These are phyloP conservation scores for Suhomyces terraborum DNA, from an alignment of 1,139 yeast genomes.

Conservation along the genomic window DNA sequence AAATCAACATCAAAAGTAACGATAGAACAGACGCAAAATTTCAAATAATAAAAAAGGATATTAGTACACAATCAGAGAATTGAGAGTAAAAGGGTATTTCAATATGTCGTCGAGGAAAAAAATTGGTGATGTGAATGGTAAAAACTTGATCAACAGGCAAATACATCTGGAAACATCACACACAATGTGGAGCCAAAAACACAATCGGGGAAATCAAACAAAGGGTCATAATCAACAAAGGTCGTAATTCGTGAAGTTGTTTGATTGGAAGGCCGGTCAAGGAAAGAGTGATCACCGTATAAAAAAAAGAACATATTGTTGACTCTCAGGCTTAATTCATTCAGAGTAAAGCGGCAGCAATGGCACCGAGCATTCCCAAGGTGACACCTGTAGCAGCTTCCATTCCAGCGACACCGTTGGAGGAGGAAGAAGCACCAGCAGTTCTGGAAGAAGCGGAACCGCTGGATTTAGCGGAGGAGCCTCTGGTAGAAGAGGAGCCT, in stretches of 20 bases:
- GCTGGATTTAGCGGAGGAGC: conserved; percentile 32
- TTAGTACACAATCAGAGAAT: conserved; percentile 4
- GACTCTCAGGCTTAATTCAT: conserved; percentile 5
- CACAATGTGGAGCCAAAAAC: conserved; percentile 9
- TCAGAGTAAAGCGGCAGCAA: conserved; percentile 52
- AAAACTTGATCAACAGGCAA: conserved; percentile 12
- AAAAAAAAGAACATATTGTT: conserved; percentile 5
- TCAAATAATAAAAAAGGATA: conserved; percentile 2
- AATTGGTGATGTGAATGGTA: conserved; percentile 4
- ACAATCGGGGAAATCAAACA: conserved; percentile 9
- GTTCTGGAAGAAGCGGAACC: conserved; percentile 5
- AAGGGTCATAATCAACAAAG: conserved; percentile 9
- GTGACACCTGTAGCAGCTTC: conserved; percentile 42
- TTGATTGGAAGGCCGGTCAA: conserved; percentile 4
- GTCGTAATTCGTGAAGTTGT: conserved; percentile 10
- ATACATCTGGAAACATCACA: conserved; percentile 9
- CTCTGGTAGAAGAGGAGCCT: too few species aligned
- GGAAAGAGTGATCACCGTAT: conserved; percentile 6
- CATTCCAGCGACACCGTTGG: conserved; percentile 37
- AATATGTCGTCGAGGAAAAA: conserved; percentile 5
- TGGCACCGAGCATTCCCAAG: conserved; percentile 53
- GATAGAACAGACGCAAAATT: conserved; percentile 4
- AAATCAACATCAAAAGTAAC: conserved; percentile 8
- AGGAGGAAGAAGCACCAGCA: conserved; percentile 20
- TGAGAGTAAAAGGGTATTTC: conserved; percentile 4